Evolutionary conservation across 164 flowering plant genomes (phyloP), one percentile per base, ranked within the genome.

Genomic region (Tetrastigma voinierianum): DNA sequence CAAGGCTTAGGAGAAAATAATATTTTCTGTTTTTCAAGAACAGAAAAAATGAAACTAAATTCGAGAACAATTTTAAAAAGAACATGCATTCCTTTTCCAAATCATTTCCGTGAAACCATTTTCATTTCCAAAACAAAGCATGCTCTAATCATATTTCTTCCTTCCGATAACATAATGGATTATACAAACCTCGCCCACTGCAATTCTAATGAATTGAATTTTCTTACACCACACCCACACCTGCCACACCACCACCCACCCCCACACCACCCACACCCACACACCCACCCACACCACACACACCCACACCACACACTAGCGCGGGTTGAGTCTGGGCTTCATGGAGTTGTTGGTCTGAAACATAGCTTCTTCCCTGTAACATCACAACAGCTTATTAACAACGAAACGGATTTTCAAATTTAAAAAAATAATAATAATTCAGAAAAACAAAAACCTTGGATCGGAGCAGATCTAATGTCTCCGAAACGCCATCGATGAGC

Each of bases 321-420:
- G n/a, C n/a, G n/a, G n/a, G n/a, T n/a, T n/a, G n/a, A n/a, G 81
- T 69, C 98, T 84, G 40, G 98, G 92, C 74, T 89, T 90, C 1
- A 76, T 78, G 1, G 98, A 90, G 64, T 92, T 90, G 72, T 95
- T 95, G 17, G 98, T 95, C 57, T 92, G 97, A 64, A 95, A 92
- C 3, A 92, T 82, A 92, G 65, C 80, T 83, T 89, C 82, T 95
- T 95, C 53, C 97, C 97, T 91, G 70, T 32, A 73, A 46, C 1
- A 13, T 10, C 4, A 57, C 46, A 19, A 9, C 58, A 13, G 1
- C 23, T 11, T 2, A 13, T 18, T 16, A 24, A 51, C 43, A 44
- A 65, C 45, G 46, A 61, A 43, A n/a, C 46, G 3, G 9, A 59
- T 55, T 2, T 10, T 43, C 5, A 12, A 58, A 47, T 18, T 15